Percentiles rank a stretch among this genome's conserved stretches.
Evolutionary conservation across 225 moss, liverwort and hornwort species (phyloP).

Genomic region (Polytrichum commune): DNA sequence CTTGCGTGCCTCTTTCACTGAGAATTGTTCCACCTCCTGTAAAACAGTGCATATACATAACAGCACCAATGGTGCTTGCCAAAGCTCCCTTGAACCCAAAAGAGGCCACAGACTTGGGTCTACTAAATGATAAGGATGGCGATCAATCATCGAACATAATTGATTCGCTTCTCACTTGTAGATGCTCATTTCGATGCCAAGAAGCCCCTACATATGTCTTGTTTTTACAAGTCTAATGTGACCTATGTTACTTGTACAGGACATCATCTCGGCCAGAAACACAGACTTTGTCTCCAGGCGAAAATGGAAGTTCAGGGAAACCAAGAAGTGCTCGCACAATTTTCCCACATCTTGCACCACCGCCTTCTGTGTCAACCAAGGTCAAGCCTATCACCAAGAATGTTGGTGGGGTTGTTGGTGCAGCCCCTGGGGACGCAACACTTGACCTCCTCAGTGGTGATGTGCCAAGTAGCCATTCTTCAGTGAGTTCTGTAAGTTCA

Average conservation of each 20-base stretch:
- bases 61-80: too few species aligned
- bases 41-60: too few species aligned
- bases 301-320: constrained; percentile 12
- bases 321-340: constrained; percentile 49
- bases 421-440: constrained; percentile 39
- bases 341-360: constrained; percentile 51
- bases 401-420: constrained; percentile 20
- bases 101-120: too few species aligned
- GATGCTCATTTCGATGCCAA: too few species aligned
- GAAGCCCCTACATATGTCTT: too few species aligned
- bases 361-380: constrained; percentile 62
- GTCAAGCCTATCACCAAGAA: constrained; percentile 31
- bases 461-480: constrained; percentile 31
- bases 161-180: too few species aligned
- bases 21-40: too few species aligned
- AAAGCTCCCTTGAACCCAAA: too few species aligned
- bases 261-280: constrained; percentile 18
- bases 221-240: too few species aligned
- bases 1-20: too few species aligned
- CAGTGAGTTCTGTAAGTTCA: constrained; percentile 34
- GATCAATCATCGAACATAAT: too few species aligned
- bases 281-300: constrained; percentile 22
- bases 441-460: constrained; percentile 91
- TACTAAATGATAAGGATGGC: too few species aligned
- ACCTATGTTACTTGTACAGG: constrained; percentile 11